Percentiles rank a stretch among this genome's conserved stretches.
phyloP scores from a whole-genome alignment of 352 stramenopile species.

The Phytophthora constricta region DNA sequence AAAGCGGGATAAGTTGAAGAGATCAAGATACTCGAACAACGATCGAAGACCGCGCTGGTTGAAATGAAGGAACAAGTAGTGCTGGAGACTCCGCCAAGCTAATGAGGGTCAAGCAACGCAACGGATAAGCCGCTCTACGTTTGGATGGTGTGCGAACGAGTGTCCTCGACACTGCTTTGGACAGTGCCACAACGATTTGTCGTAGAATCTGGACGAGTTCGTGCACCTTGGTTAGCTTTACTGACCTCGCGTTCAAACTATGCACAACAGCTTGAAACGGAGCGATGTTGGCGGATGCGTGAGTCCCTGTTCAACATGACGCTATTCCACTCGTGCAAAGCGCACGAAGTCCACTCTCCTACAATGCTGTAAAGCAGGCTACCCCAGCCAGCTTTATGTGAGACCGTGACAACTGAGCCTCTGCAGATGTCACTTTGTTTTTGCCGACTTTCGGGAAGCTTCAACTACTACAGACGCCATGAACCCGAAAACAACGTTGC shows the following conservation, averaged over 20 bases:
- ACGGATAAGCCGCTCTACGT: no score
- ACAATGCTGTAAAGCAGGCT: no score
- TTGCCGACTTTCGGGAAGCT: conserved; percentile 3
- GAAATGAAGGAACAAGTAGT: no score
- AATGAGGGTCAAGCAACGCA: no score
- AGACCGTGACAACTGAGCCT: no score
- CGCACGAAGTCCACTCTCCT: no score
- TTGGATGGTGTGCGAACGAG: neutral
- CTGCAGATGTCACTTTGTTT: conserved; percentile 16
- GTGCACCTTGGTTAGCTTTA: neutral
- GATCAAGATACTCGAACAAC: no score
- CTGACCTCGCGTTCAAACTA: neutral
- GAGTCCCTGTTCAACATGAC: conserved; percentile 5
- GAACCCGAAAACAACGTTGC: neutral
- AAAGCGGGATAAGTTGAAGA: no score
- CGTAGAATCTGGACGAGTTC: neutral
- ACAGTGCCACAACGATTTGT: neutral
- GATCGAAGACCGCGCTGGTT: no score
- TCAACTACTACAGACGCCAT: conserved; percentile 9
- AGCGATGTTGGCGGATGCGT: neutral
- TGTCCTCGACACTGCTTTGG: neutral
- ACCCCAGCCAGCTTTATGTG: no score
- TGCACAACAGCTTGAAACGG: neutral
- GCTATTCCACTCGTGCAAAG: conserved; percentile 7
- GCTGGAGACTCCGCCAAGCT: no score